These are phyloP conservation scores for Aegilops umbellulata DNA, from an alignment of 176 grass and related monocot genomes.

Conservation along the genomic window DNA sequence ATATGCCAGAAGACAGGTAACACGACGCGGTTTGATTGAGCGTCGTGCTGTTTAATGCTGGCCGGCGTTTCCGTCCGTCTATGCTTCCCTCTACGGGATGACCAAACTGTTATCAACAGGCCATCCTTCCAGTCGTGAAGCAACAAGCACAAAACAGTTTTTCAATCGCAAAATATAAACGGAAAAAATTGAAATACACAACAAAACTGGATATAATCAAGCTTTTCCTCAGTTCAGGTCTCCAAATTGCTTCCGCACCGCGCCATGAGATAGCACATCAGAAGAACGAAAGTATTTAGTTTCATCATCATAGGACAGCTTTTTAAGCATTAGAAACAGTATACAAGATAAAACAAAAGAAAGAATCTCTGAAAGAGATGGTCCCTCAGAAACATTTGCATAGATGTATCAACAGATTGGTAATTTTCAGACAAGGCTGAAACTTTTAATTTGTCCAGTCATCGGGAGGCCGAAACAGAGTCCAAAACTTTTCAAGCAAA, in stretches of 20 bases:
- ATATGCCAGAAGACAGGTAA: conserved; percentile 50
- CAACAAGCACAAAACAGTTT: conserved; percentile 5
- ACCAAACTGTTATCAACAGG: conserved; percentile 3
- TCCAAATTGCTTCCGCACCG: conserved; percentile 36
- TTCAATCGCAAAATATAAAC: too few species aligned
- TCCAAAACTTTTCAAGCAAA: background rate
- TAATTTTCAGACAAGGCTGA: conserved; percentile 54
- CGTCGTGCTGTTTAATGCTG: conserved; percentile 55
- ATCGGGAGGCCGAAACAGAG: background rate
- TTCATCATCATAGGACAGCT: conserved; percentile 37
- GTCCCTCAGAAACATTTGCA: conserved; percentile 38
- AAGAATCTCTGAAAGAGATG: background rate
- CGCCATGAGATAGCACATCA: conserved; percentile 28
- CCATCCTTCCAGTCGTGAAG: conserved; percentile 45
- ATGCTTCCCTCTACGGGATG: conserved; percentile 55
- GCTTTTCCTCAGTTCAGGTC: conserved; percentile 44
- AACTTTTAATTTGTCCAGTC: conserved; percentile 41
- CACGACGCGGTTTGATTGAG: conserved; percentile 14
- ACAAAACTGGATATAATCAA: too few species aligned
- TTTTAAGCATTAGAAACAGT: background rate
- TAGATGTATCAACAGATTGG: conserved; percentile 31
- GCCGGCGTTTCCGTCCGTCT: conserved; percentile 24
- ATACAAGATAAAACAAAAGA: background rate
- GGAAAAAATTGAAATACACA: too few species aligned
- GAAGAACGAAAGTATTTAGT: conserved; percentile 50